Evolutionary conservation across 805 yeast genomes (phyloP), one percentile per base, ranked within the genome.

Genomic region (Saccharomycopsis sp.): DNA sequence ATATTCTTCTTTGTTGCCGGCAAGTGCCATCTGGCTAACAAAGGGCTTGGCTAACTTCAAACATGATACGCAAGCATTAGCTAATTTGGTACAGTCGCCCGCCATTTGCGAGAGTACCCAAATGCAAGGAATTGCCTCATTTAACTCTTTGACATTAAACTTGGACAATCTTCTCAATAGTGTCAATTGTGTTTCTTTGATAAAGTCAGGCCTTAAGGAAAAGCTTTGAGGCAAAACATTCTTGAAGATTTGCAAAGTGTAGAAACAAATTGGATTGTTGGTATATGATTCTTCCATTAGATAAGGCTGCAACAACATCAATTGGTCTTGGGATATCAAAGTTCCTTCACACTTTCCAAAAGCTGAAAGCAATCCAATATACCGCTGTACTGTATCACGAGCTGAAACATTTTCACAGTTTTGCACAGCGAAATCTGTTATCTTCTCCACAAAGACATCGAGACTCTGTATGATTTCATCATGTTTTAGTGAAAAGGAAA

Each of bases 81-180:
- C 72, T 4, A 83, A 51, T 46, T 72, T 71, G 0, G 52, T 42
- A 0, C 70, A 65, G 37, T 72, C 75, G 1, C 64, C 59, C 30
- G 67, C 63, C 50, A 70, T 58, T 2, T 48, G 52, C 2, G 82
- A 67, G 0, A 83, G 60, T 6, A 57, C 57, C 80, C 86, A 77
- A 3, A 75, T 58, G 42, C 84, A 67, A 1, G 87, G 86, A 56
- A 84, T 69, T 0, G 89, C 94, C 52, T 77, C 78, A n/a, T 73
- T 73, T 6, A 84, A 57, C 49, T 83, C 92, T 43, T 56, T 64
- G 0, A 68, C 65, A 38, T 67, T 71, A 58, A 79, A 71, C 46
- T 72, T 78, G 2, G 88, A 77, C 23, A 84, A 56, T 23, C 72
- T 61, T 25, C 63, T 62, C 46, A 82, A 53, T n/a, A 84, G 51